Percentiles rank a stretch among this genome's conserved stretches.
These are phyloP conservation scores for Canavalia gladiata DNA, from an alignment of 306 rosid genomes.

Conservation along the genomic window DNA sequence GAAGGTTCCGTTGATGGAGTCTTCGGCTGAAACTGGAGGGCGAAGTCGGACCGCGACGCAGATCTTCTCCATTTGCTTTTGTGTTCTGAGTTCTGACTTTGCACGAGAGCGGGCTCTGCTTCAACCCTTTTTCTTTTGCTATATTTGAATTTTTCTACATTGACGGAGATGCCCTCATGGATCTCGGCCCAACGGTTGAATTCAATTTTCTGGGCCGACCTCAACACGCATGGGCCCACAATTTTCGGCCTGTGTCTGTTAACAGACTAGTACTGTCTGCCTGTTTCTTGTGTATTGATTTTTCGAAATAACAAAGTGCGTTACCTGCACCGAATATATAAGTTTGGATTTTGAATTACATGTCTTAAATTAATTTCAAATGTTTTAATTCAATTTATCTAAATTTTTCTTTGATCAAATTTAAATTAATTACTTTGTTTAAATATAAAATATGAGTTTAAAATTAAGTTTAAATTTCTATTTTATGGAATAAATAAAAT, in stretches of 20 bases:
- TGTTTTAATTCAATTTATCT: no score
- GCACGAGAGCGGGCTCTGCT: slow-evolving; percentile 40
- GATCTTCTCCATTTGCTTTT: slow-evolving; percentile 84
- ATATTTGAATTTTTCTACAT: slow-evolving; percentile 37
- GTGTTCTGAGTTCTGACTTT: background rate
- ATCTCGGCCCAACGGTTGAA: slow-evolving; percentile 9
- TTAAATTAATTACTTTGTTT: no score
- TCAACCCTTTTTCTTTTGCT: background rate
- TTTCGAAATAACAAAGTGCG: no score
- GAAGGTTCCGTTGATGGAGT: slow-evolving; percentile 61
- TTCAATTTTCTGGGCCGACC: background rate
- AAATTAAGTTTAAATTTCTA: no score
- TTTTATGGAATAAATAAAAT: no score
- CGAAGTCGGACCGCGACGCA: slow-evolving; percentile 90
- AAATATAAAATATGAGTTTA: no score
- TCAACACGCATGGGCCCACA: background rate
- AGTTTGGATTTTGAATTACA: no score
- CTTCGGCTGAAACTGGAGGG: slow-evolving; percentile 65
- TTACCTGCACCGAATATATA: no score
- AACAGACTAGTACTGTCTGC: no score
- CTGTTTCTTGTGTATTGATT: no score
- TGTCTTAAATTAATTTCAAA: no score
- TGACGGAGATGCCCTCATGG: slow-evolving; percentile 42
- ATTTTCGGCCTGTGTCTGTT: background rate
- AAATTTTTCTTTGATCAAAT: no score